Evolutionary conservation across 2,329 filamentous ascomycete genomes (phyloP).

Genomic region (Sporothrix euskadiensis): DNA sequence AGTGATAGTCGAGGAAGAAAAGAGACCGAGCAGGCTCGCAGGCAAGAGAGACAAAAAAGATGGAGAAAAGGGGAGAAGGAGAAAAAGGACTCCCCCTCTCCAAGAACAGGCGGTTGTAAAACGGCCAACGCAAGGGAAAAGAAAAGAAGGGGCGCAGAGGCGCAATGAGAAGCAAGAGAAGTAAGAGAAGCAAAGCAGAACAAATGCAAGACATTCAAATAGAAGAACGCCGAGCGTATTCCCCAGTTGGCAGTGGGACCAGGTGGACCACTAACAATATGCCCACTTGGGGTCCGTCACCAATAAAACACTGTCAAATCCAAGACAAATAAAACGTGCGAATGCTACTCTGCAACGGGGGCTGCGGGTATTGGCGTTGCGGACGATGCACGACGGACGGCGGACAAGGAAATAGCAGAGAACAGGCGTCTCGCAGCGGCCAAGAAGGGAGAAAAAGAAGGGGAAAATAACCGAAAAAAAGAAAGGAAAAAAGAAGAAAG

Average conservation of each 20-base stretch:
- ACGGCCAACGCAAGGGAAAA: conserved; percentile 13
- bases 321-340: conserved; percentile 12
- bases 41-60: neutral
- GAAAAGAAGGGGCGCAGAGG: neutral
- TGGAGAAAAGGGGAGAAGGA: neutral
- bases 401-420: neutral
- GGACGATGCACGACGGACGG: neutral
- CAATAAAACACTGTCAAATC: neutral
- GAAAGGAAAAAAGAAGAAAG: neutral
- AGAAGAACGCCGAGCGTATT: neutral
- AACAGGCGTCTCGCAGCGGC: neutral
- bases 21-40: neutral
- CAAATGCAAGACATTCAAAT: conserved; percentile 12
- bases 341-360: conserved; percentile 11
- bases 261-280: neutral
- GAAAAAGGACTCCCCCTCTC: neutral
- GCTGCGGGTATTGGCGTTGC: neutral
- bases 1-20: neutral
- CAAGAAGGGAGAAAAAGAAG: neutral
- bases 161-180: neutral
- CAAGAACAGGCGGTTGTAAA: neutral
- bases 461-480: no score
- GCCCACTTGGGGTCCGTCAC: neutral
- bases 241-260: neutral
- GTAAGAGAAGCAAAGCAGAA: neutral